phyloP scores from a whole-genome alignment of 1,284 basidiomycete species.

The Afroboletus lepidellus region DNA sequence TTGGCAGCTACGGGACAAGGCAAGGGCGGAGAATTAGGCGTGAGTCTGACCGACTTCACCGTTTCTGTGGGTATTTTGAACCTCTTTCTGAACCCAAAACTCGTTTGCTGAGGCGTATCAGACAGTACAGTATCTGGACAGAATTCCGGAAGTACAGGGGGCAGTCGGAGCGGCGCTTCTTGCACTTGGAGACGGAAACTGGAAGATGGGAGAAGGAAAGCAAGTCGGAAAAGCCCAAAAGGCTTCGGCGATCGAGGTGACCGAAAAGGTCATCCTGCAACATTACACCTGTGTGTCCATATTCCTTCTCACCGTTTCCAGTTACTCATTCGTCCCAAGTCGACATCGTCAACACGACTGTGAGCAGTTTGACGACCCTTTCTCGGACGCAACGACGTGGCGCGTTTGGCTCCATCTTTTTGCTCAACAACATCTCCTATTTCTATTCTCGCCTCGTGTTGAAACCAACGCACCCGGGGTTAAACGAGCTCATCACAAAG shows the following conservation, averaged over 20 bases:
- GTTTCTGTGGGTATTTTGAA: conserved; percentile 45
- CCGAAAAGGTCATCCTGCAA: conserved; percentile 62
- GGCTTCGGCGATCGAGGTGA: conserved; percentile 43
- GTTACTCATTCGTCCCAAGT: conserved; percentile 38
- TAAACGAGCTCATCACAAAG: conserved; percentile 53
- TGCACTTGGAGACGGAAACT: conserved; percentile 78
- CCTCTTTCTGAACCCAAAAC: background rate
- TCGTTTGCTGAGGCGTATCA: conserved; percentile 26
- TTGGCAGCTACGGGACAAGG: conserved; percentile 46
- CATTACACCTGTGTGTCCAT: conserved; percentile 65
- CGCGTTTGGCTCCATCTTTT: conserved; percentile 68
- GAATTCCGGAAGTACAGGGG: conserved; percentile 63
- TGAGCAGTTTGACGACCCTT: conserved; percentile 58
- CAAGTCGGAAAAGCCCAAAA: conserved; percentile 53
- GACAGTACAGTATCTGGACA: conserved; percentile 68
- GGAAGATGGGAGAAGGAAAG: conserved; percentile 83
- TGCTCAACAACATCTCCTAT: conserved; percentile 75
- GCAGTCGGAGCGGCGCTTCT: conserved; percentile 64
- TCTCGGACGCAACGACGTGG: conserved; percentile 64
- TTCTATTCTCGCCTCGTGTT: conserved; percentile 58
- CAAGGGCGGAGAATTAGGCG: conserved; percentile 50
- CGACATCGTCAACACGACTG: conserved; percentile 63
- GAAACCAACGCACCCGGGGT: conserved; percentile 44
- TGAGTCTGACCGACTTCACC: conserved; percentile 63
- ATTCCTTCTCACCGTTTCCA: background rate